phyloP scores from a whole-genome alignment of 2,329 filamentous ascomycete genomes.

The Penicillium sp. region DNA sequence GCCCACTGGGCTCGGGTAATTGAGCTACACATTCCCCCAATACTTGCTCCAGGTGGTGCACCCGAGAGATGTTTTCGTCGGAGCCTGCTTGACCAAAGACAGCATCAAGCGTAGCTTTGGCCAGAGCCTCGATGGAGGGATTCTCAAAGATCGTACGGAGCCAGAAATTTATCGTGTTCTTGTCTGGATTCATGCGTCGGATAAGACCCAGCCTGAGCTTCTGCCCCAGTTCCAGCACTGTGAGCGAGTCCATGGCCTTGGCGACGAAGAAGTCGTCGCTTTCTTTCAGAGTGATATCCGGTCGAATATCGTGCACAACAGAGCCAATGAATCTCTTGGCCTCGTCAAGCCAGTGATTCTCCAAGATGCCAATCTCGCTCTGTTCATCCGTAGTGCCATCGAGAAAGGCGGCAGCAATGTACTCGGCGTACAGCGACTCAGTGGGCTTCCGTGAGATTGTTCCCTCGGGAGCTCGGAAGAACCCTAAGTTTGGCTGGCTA shows the following conservation, averaged over 20 bases:
- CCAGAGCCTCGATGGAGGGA: slow-evolving; percentile 19
- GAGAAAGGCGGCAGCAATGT: slow-evolving; percentile 19
- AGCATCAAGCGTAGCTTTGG: slow-evolving; percentile 18
- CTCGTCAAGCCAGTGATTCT: slow-evolving; percentile 20
- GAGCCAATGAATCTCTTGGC: slow-evolving; percentile 20
- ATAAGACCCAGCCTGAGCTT: slow-evolving; percentile 17
- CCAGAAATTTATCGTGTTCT: slow-evolving; percentile 22
- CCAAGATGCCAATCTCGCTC: slow-evolving; percentile 18
- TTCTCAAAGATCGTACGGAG: slow-evolving; percentile 21
- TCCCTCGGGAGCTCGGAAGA: slow-evolving; percentile 21
- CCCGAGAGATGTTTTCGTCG: neutral
- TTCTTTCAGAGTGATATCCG: slow-evolving; percentile 16
- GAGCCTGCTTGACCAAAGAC: slow-evolving; percentile 2
- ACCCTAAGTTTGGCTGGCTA: slow-evolving; percentile 17
- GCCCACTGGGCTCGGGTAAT: slow-evolving; percentile 12
- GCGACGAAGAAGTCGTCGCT: slow-evolving; percentile 21
- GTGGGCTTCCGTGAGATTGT: slow-evolving; percentile 24
- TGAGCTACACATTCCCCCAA: slow-evolving; percentile 13
- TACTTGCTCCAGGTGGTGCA: neutral
- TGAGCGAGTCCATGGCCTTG: slow-evolving; percentile 20
- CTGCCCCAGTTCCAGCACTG: slow-evolving; percentile 20
- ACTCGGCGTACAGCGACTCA: slow-evolving; percentile 21
- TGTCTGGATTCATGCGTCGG: slow-evolving; percentile 16
- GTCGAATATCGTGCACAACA: slow-evolving; percentile 19
- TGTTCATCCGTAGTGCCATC: slow-evolving; percentile 21